Evolutionary conservation across 768 basidiomycete species (phyloP), one percentile per base, ranked within the genome.

Genomic region (Gyrodon lividus): DNA sequence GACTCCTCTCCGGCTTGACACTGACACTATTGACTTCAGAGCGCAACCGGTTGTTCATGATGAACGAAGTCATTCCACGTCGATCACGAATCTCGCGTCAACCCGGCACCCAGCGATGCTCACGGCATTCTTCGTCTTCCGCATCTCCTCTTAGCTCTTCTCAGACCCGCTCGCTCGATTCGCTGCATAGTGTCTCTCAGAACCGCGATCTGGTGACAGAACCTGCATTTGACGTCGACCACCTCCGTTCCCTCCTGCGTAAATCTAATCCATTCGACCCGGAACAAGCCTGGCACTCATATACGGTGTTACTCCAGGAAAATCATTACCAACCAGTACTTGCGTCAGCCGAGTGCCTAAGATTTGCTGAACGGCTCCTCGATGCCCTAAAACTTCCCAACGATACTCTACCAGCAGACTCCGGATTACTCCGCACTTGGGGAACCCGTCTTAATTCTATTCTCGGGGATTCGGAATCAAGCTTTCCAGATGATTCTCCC

Each of bases 231-330:
- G 9, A 37, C 16, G 43, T 38, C 19, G 54, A 55, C 48, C 26
- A 40, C 16, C 58, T 70, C 51, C 43, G 57, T 28, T 58, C 54
- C 40, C 52, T 67, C 40, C 56, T 69, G 47, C 19, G 35, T 47
- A 43, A 51, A 5, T 19, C 10, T 16, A 6, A 45, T 22, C 51
- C 68, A 14, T 57, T 78, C 43, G 62, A 75, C 50, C 53, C 72
- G 31, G 70, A 75, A 19, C 55, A 65, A 9, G 74, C 74, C 9
- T 80, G 78, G 78, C 46, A 59, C 14, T 61, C 67, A 5, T 80
- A 74, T 58, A 52, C 60, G 47, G 35, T 55, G n/a, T 53, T 53
- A 2, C 13, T 48, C 30, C 50, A 34, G n/a, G 6, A 45, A 3
- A 31, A 54, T 42, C 14, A 57, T 63, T 22, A 52, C 54, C 16